Base-by-base conservation (phyloP, 345 rosid species). In the Citrus australasica region DNA sequence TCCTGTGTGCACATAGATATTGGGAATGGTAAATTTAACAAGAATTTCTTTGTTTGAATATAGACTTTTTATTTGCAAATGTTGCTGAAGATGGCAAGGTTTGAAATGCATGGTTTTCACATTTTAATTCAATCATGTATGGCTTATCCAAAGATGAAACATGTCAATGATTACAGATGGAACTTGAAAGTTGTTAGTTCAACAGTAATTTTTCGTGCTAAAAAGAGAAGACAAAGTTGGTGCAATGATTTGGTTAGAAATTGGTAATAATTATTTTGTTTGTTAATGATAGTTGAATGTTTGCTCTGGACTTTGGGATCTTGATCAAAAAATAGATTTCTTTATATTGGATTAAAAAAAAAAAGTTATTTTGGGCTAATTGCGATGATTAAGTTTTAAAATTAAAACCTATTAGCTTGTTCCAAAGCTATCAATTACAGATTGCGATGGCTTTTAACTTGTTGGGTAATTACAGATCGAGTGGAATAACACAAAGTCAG, bases 401-500 rank as follows among this genome's bases (percentile, higher is more conserved):
- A n/a, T n/a, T n/a, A n/a, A n/a, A n/a, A n/a, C n/a, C n/a, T n/a
- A n/a, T n/a, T n/a, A n/a, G n/a, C n/a, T n/a, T n/a, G n/a, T n/a
- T n/a, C n/a, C n/a, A n/a, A n/a, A n/a, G n/a, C n/a, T n/a, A n/a
- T n/a, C n/a, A n/a, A n/a, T n/a, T n/a, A n/a, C n/a, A n/a, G n/a
- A n/a, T n/a, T n/a, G n/a, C n/a, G n/a, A n/a, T n/a, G n/a, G n/a
- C n/a, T n/a, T n/a, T n/a, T n/a, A n/a, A n/a, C 16, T 25, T 64
- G 13, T n/a, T 56, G 64, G 25, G 19, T 68, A 38, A 27, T 79
- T 84, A 83, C 83, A 95, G 99, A 85, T 78, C 83, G 25, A 86
- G 86, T 79, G 98, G 99, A 61, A 86, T 92, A 71, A 88, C 96
- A 2, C 99, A 95, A 76, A 88, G 84, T 83, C 88, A 90, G 73